These are phyloP conservation scores for Nicotiana otophora DNA, from an alignment of 257 asterid genomes.

Conservation along the genomic window DNA sequence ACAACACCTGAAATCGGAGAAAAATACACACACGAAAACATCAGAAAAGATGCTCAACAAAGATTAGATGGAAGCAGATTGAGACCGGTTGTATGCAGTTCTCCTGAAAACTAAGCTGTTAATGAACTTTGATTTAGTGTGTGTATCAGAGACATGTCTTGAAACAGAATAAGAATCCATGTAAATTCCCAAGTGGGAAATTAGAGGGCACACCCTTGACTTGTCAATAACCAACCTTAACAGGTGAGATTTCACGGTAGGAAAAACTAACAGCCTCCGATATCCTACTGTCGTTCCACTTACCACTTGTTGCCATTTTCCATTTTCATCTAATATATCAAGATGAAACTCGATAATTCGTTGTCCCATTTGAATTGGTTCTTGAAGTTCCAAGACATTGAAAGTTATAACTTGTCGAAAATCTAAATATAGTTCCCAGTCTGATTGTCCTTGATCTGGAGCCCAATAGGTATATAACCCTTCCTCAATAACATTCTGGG, in stretches of 20 bases:
- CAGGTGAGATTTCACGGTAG: slow-evolving; percentile 29
- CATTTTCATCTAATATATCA: slow-evolving; percentile 35
- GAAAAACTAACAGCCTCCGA: slow-evolving; percentile 58
- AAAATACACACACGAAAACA: not conserved
- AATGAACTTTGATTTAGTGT: slow-evolving; percentile 16
- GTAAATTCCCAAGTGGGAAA: slow-evolving; percentile 59
- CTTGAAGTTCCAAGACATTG: slow-evolving; percentile 79
- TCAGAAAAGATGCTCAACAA: not conserved
- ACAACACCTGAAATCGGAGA: not conserved
- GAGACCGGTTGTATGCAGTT: slow-evolving; percentile 15
- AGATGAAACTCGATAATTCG: slow-evolving; percentile 60
- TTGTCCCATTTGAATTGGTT: slow-evolving; percentile 98
- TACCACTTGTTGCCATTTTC: slow-evolving; percentile 51
- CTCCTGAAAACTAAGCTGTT: slow-evolving; percentile 26
- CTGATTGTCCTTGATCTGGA: slow-evolving; percentile 37
- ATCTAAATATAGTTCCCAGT: slow-evolving; percentile 44
- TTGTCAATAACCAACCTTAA: slow-evolving; percentile 54
- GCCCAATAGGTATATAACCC: slow-evolving; percentile 80
- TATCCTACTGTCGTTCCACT: slow-evolving; percentile 88
- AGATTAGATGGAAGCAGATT: slow-evolving; percentile 20
- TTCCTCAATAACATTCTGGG: slow-evolving; percentile 52
- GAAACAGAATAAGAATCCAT: slow-evolving; percentile 52
- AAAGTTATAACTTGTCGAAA: slow-evolving; percentile 39
- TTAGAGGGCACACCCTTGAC: slow-evolving; percentile 57
- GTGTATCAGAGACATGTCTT: slow-evolving; percentile 17